phyloP scores from a whole-genome alignment of 2,329 filamentous ascomycete species.

The Aspergillus tamarii region DNA sequence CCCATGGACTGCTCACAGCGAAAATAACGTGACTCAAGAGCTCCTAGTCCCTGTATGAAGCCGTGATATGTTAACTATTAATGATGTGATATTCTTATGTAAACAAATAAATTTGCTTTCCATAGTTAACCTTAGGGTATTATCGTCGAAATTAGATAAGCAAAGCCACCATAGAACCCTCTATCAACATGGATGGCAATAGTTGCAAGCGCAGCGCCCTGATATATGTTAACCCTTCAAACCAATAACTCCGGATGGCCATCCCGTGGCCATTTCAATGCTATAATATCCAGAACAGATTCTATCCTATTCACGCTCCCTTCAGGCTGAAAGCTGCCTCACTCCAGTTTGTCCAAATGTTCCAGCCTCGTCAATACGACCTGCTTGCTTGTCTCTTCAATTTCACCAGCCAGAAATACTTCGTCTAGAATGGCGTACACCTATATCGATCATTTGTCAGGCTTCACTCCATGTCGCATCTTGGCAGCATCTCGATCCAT shows the following conservation, averaged over 20 bases:
- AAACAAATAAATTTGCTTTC: not conserved
- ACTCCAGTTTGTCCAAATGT: conserved; percentile 95
- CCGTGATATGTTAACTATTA: not conserved
- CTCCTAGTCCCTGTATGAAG: not conserved
- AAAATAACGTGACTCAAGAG: not conserved
- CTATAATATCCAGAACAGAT: conserved; percentile 12
- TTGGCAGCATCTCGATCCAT: conserved; percentile 3
- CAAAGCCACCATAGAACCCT: not conserved
- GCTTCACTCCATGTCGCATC: conserved; percentile 1
- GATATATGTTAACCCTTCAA: conserved; percentile 9
- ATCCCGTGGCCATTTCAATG: conserved; percentile 23
- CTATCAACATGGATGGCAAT: not conserved
- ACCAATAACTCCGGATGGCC: conserved; percentile 27
- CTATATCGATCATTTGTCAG: conserved; percentile 41
- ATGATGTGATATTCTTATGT: not conserved
- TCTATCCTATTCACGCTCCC: not conserved
- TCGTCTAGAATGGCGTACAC: conserved; percentile 98
- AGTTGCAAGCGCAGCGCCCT: not conserved
- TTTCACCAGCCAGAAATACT: conserved; percentile 95
- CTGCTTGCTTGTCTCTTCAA: conserved; percentile 98
- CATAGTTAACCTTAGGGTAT: too few relatives aligned
- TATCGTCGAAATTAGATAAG: not conserved
- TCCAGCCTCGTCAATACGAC: conserved; percentile 92
- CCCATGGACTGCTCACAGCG: too few relatives aligned
- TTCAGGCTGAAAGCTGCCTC: conserved; percentile 27